Evolutionary conservation across 768 basidiomycete genomes (phyloP), one percentile per base, ranked within the genome.

Genomic region (Xerocomus potaroensis): DNA sequence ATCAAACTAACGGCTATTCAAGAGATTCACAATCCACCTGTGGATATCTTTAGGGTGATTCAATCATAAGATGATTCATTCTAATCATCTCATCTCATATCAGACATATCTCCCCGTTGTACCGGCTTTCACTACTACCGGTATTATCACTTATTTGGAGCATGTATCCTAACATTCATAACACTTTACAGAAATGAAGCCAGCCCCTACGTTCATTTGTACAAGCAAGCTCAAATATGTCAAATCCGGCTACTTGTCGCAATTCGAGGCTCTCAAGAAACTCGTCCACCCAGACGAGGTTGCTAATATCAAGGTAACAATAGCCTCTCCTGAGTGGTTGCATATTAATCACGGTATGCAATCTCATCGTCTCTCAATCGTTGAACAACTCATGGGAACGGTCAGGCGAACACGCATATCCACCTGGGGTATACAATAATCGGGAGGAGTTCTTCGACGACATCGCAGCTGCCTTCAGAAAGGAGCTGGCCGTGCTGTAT

Each of bases 261-360:
- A 84, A 50, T 86, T 82, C 58, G 76, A 80, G 47, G 77, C 72
- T 41, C 66, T 84, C 47, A 84, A 82, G 62, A 66, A 62, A 22
- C 57, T 83, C 16, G 80, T 84, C 21, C 58, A 76, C 15, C 70
- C 77, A 8, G 74, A 84, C 65, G 83, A 86, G 56, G 78, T 84
- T 48, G 74, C 74, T 57, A 71, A 74, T 57, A 75, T 88, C 63
- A 89, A 91, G 62, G 57, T 88, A 48, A 87, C 82, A 12, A 69
- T 86, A 64, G 82, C 79, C 49, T 78, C 84, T 0, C 86, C 85
- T 3, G 79, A 80, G 29, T 84, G 83, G 81, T 82, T 79, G 62
- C 82, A 84, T 60, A 76, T 84, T 23, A 76, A 79, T 21, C 81
- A 83, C 59, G 84, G 84, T 41, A 72, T 71, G 54, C 6, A 7